These are phyloP conservation scores for Trichoderma cornu-damae DNA, from an alignment of 2,329 filamentous ascomycete genomes.

Conservation along the genomic window DNA sequence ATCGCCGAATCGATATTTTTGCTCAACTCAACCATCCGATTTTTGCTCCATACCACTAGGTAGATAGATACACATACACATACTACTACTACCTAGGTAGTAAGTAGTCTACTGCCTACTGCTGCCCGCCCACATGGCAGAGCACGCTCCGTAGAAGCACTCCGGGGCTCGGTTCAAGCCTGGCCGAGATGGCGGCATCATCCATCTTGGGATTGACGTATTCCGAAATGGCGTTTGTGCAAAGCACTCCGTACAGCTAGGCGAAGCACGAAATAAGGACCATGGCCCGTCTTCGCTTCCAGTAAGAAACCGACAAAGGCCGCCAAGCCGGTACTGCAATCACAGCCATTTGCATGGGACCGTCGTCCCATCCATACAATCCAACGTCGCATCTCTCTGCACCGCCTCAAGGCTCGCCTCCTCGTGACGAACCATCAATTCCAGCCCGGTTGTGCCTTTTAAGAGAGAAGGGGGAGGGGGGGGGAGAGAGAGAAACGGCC, in stretches of 20 bases:
- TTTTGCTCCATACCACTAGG: not conserved
- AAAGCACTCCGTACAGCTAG: no score
- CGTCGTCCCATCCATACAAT: not conserved
- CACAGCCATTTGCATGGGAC: not conserved
- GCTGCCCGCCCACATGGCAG: no score
- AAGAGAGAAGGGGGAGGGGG: not conserved
- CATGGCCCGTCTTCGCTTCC: no score
- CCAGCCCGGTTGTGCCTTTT: not conserved
- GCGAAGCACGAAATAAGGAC: no score
- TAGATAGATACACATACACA: not conserved
- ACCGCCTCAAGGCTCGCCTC: not conserved
- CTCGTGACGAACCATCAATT: not conserved
- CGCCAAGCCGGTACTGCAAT: not conserved
- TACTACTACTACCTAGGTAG: no score
- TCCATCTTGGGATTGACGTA: no score
- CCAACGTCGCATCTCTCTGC: not conserved
- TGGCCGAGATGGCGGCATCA: no score
- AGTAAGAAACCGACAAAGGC: no score
- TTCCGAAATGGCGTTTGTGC: no score
- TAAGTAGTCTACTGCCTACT: no score
- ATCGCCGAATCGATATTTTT: not conserved
- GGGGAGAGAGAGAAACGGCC: not conserved
- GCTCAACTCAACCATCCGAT: not conserved
- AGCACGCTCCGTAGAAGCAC: no score
- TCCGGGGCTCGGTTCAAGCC: no score